phyloP scores from a whole-genome alignment of 345 rosid genomes.

The Gossypium herbaceum region DNA sequence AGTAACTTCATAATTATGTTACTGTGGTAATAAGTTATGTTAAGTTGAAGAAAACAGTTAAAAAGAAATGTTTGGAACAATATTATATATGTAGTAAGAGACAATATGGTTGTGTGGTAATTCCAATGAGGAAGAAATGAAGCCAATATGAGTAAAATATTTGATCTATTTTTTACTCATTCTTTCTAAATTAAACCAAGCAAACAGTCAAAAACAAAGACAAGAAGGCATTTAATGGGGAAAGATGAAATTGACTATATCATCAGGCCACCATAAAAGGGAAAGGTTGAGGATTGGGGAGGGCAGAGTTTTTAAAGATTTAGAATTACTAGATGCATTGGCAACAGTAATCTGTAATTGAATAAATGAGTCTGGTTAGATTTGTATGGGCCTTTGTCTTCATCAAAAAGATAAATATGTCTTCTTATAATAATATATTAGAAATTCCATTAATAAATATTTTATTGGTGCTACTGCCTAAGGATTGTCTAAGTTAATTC shows the following conservation, averaged over 20 bases:
- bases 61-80: no score
- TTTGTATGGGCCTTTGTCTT: constrained; percentile 4
- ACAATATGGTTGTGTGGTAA: no score
- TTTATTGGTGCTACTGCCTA: no score
- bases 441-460: no score
- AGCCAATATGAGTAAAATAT: no score
- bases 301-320: constrained; percentile 10
- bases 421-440: no score
- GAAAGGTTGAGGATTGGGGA: constrained; percentile 18
- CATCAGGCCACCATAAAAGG: background rate
- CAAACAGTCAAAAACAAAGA: background rate
- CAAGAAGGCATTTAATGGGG: constrained; percentile 11
- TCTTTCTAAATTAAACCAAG: background rate
- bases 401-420: constrained; percentile 14
- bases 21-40: no score
- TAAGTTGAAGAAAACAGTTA: no score
- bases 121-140: no score
- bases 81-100: no score
- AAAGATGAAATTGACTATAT: constrained; percentile 18
- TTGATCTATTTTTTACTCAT: background rate
- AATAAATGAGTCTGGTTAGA: constrained; percentile 31
- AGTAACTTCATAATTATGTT: no score
- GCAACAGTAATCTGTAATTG: constrained; percentile 26
- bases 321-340: constrained; percentile 46
- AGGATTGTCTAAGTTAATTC: no score